Conservation (phyloP, 2,329 filamentous ascomycete species). For the Nigrograna mackinnonii region DNA sequence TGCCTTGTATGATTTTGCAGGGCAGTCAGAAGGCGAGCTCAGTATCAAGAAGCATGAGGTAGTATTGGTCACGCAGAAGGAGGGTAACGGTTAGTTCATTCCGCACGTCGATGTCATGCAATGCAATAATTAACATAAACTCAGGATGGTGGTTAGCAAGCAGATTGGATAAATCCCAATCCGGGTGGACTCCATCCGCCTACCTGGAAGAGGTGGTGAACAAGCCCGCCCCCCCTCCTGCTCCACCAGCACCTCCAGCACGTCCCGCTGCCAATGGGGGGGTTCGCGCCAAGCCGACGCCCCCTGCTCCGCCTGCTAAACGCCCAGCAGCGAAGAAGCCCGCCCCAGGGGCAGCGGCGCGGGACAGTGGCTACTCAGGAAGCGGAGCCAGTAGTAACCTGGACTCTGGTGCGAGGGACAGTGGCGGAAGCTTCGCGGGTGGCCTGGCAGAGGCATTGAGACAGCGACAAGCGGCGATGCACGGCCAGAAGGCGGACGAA, state of each 20-base stretch:
- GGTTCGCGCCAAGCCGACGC: conserved; percentile 65
- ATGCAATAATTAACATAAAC: conserved; percentile 19
- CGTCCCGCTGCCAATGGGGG: conserved; percentile 65
- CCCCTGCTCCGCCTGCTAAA: conserved; percentile 79
- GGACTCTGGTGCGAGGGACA: conserved; percentile 43
- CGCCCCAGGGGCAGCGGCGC: conserved; percentile 64
- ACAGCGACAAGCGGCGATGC: conserved; percentile 54
- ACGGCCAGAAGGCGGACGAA: conserved; percentile 39
- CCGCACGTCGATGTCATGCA: conserved; percentile 1
- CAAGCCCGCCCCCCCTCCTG: conserved; percentile 60
- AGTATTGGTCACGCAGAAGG: conserved; percentile 89
- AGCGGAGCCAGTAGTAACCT: conserved; percentile 38
- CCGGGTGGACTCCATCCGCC: conserved; percentile 92
- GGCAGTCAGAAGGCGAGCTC: conserved; percentile 83
- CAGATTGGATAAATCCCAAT: conserved; percentile 66
- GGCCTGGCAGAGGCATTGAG: conserved; percentile 55
- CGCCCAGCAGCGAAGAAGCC: conserved; percentile 77
- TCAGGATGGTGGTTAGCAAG: conserved; percentile 96
- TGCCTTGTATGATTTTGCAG: conserved; percentile 89
- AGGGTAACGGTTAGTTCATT: conserved; percentile 78
- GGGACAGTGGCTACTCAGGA: conserved; percentile 63
- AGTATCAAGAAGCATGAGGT: conserved; percentile 79
- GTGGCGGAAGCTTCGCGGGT: conserved; percentile 50
- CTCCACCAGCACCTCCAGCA: conserved; percentile 49
- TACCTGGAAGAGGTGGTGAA: conserved; percentile 83